Evolutionary conservation across 2,329 filamentous ascomycete genomes (phyloP), one percentile per base, ranked within the genome.

Genomic region (Xylaria polymorpha): DNA sequence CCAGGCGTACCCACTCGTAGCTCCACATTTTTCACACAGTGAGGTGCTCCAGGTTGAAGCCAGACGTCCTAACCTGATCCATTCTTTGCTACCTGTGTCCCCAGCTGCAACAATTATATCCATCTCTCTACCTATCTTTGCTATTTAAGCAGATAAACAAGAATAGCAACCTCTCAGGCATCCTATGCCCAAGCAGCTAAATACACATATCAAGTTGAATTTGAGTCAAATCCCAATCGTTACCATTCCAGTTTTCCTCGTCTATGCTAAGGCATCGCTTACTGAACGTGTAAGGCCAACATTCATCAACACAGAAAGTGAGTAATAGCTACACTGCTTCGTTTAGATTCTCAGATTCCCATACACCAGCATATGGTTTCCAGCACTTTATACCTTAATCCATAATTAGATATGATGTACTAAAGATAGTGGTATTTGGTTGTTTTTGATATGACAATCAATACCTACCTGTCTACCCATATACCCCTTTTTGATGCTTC

Each of bases 231-330:
- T 20, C 55, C 20, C 15, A 46, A 50, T n/a, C 32, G 15, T 8
- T 10, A 20, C 20, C 3, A 22, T 25, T 20, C 25, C n/a, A 14
- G n/a, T n/a, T 20, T 35, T 2, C 37, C 20, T 32, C 1, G 5
- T 61, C 57, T 18, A n/a, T 62, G 10, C 32, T 6, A 14, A 53
- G 15, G 8, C 14, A 61, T 25, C 10, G 6, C 43, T 35, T 4
- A 20, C 15, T 50, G 46, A 50, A 50, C 10, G 22, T 20, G 2
- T 32, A 14, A 44, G 51, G 41, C 14, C 46, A 15, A 46, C 22
- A 20, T n/a, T 51, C 22, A 32, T 29, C 25, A 39, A 39, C 20
- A 43, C 59, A 15, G 7, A 67, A 39, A 20, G 65, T 63, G 4
- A 63, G 64, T 58, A 37, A 39, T 48, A 20, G 22, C 46, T 48